Evolutionary conservation across 768 basidiomycete genomes (phyloP).

Genomic region (Russula griseocarnosa): DNA sequence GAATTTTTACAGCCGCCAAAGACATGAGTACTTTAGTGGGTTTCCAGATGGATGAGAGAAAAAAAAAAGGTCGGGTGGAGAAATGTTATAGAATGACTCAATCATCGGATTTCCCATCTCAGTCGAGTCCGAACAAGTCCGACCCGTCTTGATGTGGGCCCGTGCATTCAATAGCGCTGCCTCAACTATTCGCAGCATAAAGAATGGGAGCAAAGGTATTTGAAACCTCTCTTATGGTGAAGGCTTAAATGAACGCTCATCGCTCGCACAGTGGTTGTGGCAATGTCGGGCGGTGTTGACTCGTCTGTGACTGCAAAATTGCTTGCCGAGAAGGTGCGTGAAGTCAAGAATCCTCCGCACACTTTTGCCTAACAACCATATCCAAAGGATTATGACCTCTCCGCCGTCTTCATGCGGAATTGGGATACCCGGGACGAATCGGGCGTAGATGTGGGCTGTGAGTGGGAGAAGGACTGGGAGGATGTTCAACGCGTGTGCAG

Average conservation of each 20-base stretch:
- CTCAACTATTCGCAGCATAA: slow-evolving; percentile 3
- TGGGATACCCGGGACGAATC: slow-evolving; percentile 88
- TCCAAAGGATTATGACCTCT: slow-evolving; percentile 74
- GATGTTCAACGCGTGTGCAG: slow-evolving; percentile 82
- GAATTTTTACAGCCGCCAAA: slow-evolving; percentile 42
- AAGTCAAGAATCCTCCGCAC: neutral
- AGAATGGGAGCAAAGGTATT: slow-evolving; percentile 34
- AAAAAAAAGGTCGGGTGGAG: neutral
- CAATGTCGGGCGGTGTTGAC: slow-evolving; percentile 96
- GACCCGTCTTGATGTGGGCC: slow-evolving; percentile 8
- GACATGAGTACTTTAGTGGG: slow-evolving; percentile 44
- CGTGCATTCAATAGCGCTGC: slow-evolving; percentile 7
- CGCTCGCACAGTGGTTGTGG: slow-evolving; percentile 63
- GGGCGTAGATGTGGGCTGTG: slow-evolving; percentile 76
- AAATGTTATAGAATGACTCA: neutral
- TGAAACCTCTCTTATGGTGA: neutral
- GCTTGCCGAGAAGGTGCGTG: slow-evolving; percentile 56
- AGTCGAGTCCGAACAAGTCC: slow-evolving; percentile 16
- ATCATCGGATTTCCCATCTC: slow-evolving; percentile 6
- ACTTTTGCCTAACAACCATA: neutral
- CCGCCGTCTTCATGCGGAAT: slow-evolving; percentile 92
- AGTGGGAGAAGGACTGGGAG: slow-evolving; percentile 95
- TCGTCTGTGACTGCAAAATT: slow-evolving; percentile 85
- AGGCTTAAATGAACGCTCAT: neutral
- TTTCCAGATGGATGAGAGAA: neutral